phyloP scores from a whole-genome alignment of 345 rosid genomes.

The Zanthoxylum bungeanum region DNA sequence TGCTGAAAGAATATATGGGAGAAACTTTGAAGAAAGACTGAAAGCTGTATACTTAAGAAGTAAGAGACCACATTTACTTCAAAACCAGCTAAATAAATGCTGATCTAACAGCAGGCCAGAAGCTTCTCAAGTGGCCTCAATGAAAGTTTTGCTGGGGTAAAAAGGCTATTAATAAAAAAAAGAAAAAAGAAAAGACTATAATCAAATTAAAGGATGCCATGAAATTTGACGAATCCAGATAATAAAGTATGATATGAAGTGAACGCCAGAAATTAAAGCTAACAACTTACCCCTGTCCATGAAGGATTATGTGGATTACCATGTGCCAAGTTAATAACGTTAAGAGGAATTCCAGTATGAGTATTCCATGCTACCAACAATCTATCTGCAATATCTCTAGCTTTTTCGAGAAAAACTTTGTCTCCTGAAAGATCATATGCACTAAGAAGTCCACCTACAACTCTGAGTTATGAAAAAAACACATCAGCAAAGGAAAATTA shows the following conservation, averaged over 20 bases:
- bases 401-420: slow-evolving; percentile 86
- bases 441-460: slow-evolving; percentile 98
- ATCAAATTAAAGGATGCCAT: neutral
- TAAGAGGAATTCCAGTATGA: slow-evolving; percentile 80
- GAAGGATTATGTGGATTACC: slow-evolving; percentile 82
- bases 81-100: neutral
- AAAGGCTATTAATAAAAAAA: too few species aligned
- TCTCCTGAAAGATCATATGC: slow-evolving; percentile 92
- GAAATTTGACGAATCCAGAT: neutral
- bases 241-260: neutral
- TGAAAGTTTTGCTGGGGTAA: neutral
- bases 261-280: neutral
- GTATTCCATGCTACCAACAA: slow-evolving; percentile 97
- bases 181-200: neutral
- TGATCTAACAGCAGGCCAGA: slow-evolving; percentile 7
- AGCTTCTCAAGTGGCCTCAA: neutral
- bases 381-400: slow-evolving; percentile 92
- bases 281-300: slow-evolving; percentile 88
- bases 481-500: slow-evolving; percentile 10
- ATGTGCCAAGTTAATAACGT: slow-evolving; percentile 72
- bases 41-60: neutral
- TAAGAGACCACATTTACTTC: neutral
- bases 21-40: neutral
- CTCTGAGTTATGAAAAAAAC: slow-evolving; percentile 45
- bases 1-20: neutral